Conservation (phyloP, 257 asterid genomes). For the Fraxinus americana region DNA sequence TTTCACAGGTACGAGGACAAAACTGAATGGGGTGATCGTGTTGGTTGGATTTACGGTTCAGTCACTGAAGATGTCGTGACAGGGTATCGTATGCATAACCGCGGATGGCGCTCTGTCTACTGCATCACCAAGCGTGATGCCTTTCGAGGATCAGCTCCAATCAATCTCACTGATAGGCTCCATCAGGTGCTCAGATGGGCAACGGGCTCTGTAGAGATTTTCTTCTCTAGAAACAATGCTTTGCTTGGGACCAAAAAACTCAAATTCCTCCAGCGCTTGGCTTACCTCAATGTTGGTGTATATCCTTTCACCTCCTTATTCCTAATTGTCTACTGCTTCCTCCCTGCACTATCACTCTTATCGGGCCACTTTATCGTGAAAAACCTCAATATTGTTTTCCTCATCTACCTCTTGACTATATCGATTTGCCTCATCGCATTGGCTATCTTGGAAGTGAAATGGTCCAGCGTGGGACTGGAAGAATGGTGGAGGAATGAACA, state of each 20-base stretch:
- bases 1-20: constrained; percentile 56
- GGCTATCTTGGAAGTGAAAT: constrained; percentile 55
- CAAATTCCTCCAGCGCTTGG: constrained; percentile 56
- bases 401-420: constrained; percentile 41
- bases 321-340: constrained; percentile 62
- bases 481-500: constrained; percentile 79
- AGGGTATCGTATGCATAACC: constrained; percentile 68
- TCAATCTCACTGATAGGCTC: constrained; percentile 62
- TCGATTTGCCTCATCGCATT: constrained; percentile 46
- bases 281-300: constrained; percentile 63
- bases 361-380: constrained; percentile 61
- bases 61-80: constrained; percentile 74
- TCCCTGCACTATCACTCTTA: constrained; percentile 64
- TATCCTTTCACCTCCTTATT: constrained; percentile 66
- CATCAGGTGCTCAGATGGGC: constrained; percentile 78
- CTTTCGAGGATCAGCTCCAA: constrained; percentile 69
- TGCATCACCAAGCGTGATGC: constrained; percentile 66
- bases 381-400: constrained; percentile 45
- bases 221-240: constrained; percentile 69
- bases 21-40: constrained; percentile 73
- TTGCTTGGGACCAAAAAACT: constrained; percentile 35
- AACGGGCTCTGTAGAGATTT: constrained; percentile 64
- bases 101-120: constrained; percentile 69
- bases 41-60: constrained; percentile 71
- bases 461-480: constrained; percentile 62